These are phyloP conservation scores for Apophysomyces trapeziformis DNA, from an alignment of 371 early-diverging fungal genomes.

Conservation along the genomic window DNA sequence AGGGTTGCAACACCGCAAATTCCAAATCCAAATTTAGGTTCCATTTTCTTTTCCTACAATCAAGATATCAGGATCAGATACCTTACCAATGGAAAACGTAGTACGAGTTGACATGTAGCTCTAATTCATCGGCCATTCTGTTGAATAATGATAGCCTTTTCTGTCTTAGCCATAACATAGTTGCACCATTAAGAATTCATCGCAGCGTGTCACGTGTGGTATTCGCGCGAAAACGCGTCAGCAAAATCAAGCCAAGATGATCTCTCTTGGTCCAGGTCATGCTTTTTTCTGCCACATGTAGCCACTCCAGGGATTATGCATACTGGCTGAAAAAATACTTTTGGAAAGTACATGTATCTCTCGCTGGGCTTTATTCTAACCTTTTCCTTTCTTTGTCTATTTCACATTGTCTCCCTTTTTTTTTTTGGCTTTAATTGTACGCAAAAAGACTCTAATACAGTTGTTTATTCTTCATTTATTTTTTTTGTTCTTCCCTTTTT, in stretches of 20 bases:
- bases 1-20: not conserved
- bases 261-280: not conserved
- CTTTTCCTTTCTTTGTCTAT: not conserved
- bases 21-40: no score
- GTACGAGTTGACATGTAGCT: not conserved
- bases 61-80: not conserved
- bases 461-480: no score
- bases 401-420: not conserved
- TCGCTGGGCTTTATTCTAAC: not conserved
- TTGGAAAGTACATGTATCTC: not conserved
- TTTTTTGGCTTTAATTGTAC: not conserved
- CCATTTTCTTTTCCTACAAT: not conserved
- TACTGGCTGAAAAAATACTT: not conserved
- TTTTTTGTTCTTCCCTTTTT: no score
- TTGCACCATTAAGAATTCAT: slow-evolving; percentile 1
- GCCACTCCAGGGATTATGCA: not conserved
- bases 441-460: no score
- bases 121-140: not conserved
- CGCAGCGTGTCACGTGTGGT: not conserved
- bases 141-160: not conserved
- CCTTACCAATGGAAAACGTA: not conserved
- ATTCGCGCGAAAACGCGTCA: slow-evolving; percentile 10
- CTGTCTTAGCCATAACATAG: slow-evolving; percentile 2
- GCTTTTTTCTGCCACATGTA: slow-evolving; percentile 1
- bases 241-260: not conserved